Base-by-base conservation (phyloP, 441 rosid species). In the Adansonia grandidieri region DNA sequence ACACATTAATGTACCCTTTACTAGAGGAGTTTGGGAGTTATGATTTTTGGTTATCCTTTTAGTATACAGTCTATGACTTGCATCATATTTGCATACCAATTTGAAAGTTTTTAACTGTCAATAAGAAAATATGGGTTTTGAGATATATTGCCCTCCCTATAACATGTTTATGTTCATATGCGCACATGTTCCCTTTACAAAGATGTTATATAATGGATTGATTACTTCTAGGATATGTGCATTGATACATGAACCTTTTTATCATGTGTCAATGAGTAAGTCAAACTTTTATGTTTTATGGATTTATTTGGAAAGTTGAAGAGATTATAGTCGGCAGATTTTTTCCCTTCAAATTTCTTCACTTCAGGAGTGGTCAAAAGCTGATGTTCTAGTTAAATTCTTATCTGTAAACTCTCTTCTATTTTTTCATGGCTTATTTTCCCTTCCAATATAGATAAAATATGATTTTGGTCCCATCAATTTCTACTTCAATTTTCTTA, bases 401-500 rank as follows among this genome's bases (percentile, higher is more conserved):
- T 62, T 62, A 28, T 9, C 1, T 62, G 19, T 32, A 6, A 62
- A 4, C 3, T n/a, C 19, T 62, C 67, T 28, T 32, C 5, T 11
- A 0, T 62, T 1, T 28, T 62, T 32, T n/a, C 9, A 14, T 32
- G 6, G 44, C 44, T 62, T 62, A 13, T 62, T 24, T 28, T 1
- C 42, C 42, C 67, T 62, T 62, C 67, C 2, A 44, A 17, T 67
- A 17, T 66, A 17, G 71, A 42, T 22, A 42, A 67, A 44, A 9
- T 42, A 44, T 67, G 71, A 44, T 17, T 67, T 65, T 64, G 11
- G 71, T 44, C 53, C 19, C 51, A 67, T 67, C 15, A 17, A 44
- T 67, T 42, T 9, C 32, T 67, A 9, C 53, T 67, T 8, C 53
- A 17, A 11, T 67, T 67, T 67, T 67, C 11, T 67, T 42, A 44